A percentile compares a stretch with the other conserved stretches of the same genome.
phyloP scores from a whole-genome alignment of 192 early-diverging fungal species.

The Gaertneriomyces sp. region DNA sequence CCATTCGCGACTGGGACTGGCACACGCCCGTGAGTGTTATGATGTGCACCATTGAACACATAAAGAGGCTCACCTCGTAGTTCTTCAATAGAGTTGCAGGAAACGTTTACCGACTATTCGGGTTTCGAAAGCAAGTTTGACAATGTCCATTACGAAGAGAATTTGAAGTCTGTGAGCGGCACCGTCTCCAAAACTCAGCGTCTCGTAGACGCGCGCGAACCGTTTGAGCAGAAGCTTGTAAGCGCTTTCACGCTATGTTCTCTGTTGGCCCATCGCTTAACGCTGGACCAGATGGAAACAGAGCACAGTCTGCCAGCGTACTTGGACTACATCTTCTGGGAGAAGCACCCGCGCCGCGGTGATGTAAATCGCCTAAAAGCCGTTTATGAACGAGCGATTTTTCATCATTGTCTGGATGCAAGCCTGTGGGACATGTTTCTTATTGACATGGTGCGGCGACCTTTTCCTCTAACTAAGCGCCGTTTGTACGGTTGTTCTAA shows the following conservation, averaged over 20 bases:
- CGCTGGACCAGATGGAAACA: not conserved
- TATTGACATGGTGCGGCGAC: constrained; percentile 46
- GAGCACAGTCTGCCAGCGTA: constrained; percentile 40
- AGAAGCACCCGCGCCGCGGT: constrained; percentile 31
- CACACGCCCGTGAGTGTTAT: constrained; percentile 41
- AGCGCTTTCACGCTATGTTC: not conserved
- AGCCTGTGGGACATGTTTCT: constrained; percentile 67
- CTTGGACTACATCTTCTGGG: constrained; percentile 54
- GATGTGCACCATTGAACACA: not conserved
- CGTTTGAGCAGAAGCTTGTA: constrained; percentile 56
- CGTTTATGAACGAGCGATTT: constrained; percentile 66
- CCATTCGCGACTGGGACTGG: constrained; percentile 34
- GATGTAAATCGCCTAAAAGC: constrained; percentile 41
- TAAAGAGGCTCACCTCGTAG: not conserved
- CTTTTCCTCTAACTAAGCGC: not conserved
- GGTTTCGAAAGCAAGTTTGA: constrained; percentile 57
- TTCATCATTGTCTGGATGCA: constrained; percentile 56
- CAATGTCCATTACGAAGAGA: constrained; percentile 51
- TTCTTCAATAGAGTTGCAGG: constrained; percentile 40
- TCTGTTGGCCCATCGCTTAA: not conserved
- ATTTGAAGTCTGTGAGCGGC: constrained; percentile 47
- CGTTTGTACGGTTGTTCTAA: not conserved
- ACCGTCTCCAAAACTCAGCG: constrained; percentile 41
- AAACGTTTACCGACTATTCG: constrained; percentile 63
- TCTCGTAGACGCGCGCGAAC: constrained; percentile 40